Evolutionary conservation across 768 basidiomycete genomes (phyloP).

Genomic region (Mycena sanguinolenta): DNA sequence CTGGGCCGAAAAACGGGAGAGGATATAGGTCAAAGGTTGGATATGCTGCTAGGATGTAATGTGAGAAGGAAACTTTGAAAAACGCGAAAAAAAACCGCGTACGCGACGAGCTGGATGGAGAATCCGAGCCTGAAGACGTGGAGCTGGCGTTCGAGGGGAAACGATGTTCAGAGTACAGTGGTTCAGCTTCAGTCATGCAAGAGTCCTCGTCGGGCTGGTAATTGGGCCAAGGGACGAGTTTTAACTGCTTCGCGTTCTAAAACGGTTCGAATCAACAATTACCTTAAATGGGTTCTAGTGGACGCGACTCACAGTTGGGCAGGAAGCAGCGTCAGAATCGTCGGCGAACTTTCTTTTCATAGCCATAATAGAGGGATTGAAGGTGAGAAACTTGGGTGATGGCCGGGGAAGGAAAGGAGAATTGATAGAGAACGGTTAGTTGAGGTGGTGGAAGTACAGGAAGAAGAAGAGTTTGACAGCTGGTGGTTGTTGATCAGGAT

Average conservation of each 20-base stretch:
- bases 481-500: not conserved
- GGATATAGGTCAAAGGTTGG: conserved; percentile 77
- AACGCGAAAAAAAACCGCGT: conserved; percentile 1
- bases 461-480: not conserved
- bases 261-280: conserved; percentile 34
- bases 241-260: conserved; percentile 77
- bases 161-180: conserved; percentile 68
- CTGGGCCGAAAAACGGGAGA: conserved; percentile 61
- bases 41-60: conserved; percentile 56
- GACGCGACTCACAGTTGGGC: conserved; percentile 60
- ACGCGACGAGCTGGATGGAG: conserved; percentile 62
- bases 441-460: conserved; percentile 8
- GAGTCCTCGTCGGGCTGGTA: conserved; percentile 73
- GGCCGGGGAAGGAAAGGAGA: not conserved
- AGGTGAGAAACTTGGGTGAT: conserved; percentile 21
- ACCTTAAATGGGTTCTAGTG: conserved; percentile 32
- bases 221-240: conserved; percentile 82
- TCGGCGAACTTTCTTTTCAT: conserved; percentile 82
- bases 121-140: conserved; percentile 65
- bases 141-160: conserved; percentile 76
- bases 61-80: not conserved
- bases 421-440: not conserved
- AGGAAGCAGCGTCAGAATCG: conserved; percentile 64
- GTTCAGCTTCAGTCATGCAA: conserved; percentile 79
- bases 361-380: conserved; percentile 60